Base-by-base conservation (phyloP, 2,329 filamentous ascomycete species). In the Sclerotinia sclerotiorum region DNA sequence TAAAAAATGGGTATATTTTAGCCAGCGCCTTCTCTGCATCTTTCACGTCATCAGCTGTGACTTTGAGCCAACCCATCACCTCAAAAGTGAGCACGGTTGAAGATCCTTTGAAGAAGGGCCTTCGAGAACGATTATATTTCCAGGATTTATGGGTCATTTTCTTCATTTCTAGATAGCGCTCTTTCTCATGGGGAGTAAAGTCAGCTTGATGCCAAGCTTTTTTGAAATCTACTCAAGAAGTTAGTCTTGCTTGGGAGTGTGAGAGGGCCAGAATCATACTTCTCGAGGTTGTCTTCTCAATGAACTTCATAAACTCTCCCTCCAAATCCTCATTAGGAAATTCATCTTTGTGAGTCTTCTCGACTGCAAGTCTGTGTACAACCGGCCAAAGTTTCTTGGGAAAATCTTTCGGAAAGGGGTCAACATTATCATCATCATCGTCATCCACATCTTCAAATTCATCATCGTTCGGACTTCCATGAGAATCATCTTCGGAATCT, bases 201-300 rank as follows among this genome's bases (percentile, higher is more conserved):
- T 84, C 82, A 6, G 77, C 81, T 6, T 77, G 74, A 68, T 84
- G 82, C 76, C 81, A 84, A 39, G 77, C 75, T 58, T 82, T 75
- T 63, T 83, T 81, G 73, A 82, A 81, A 24, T 69, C 70, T 72
- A 39, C 42, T 32, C 1, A 42, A 17, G 11, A 7, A 55, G 11
- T 65, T 29, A 65, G 49, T n/a, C 19, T n/a, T 32, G n/a, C 46
- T 51, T 62, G 7, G 8, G 7, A 51, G n/a, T 51, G 15, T 51
- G 46, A 62, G 24, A 6, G 35, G 13, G 19, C 13, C 67, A 1
- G 10, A 48, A 29, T 21, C 67, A 56, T 58, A 73, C 69, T 58
- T 75, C 74, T 79, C 17, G 77, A 75, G 67, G 78, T 78, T 61
- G 80, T 75, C 32, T 78, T 76, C 32, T 80, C 75, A 5, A 78